Evolutionary conservation across 257 asterid species (phyloP).

Genomic region (Scutellaria minor): DNA sequence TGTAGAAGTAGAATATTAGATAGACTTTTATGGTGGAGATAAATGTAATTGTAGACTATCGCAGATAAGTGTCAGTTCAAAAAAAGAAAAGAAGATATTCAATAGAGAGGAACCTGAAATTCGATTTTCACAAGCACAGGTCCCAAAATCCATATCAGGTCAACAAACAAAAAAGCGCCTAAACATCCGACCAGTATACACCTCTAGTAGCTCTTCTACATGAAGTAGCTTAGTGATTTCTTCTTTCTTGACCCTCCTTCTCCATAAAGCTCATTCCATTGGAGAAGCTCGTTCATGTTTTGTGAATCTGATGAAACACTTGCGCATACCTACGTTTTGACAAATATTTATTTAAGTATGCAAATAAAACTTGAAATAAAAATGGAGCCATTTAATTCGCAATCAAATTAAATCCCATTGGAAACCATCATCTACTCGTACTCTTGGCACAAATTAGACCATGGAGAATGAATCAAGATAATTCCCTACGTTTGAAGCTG

Average conservation of each 20-base stretch:
- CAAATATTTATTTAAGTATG: no score
- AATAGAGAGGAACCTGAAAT: slow-evolving; percentile 45
- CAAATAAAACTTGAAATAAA: no score
- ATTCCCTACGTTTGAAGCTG: no score
- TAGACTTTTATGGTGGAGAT: slow-evolving; percentile 21
- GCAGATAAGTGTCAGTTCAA: slow-evolving; percentile 31
- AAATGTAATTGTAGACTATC: slow-evolving; percentile 36
- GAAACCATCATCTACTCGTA: no score
- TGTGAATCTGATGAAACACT: slow-evolving; percentile 77
- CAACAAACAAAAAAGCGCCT: slow-evolving; percentile 17
- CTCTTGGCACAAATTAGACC: no score
- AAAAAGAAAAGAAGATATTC: neutral
- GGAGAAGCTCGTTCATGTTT: slow-evolving; percentile 77
- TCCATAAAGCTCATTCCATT: slow-evolving; percentile 83
- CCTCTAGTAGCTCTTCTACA: slow-evolving; percentile 47
- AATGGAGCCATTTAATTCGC: no score
- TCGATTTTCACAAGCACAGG: slow-evolving; percentile 34
- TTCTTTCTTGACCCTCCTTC: slow-evolving; percentile 88
- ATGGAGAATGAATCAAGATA: no score
- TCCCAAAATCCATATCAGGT: slow-evolving; percentile 24
- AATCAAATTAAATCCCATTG: no score
- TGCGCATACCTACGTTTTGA: slow-evolving; percentile 64
- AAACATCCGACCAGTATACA: slow-evolving; percentile 35
- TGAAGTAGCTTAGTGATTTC: slow-evolving; percentile 73
- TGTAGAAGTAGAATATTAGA: slow-evolving; percentile 13